Evolutionary conservation across 768 basidiomycete species (phyloP), one percentile per base, ranked within the genome.

Genomic region (Boletus barrowsii): DNA sequence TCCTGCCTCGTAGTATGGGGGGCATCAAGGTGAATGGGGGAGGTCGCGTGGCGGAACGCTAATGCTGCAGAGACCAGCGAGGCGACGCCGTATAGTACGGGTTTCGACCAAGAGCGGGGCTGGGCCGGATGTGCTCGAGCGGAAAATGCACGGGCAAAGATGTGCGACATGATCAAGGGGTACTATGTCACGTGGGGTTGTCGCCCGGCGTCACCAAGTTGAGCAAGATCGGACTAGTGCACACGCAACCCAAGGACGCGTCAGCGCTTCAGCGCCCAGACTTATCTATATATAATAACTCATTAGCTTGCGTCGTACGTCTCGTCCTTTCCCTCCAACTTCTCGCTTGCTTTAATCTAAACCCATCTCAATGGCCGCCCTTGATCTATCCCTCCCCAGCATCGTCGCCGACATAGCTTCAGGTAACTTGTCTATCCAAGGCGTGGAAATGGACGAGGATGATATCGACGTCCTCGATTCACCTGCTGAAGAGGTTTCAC

Each of bases 381-480:
- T 63, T 45, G 65, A 65, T 63, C 52, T 56, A 29, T 55, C 47
- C 18, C 2, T 54, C 18, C 57, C 62, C 32, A 65, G 62, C 53
- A 60, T 68, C 42, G 42, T 71, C 50, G 41, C 68, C 18, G 65
- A 69, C 48, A 32, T 68, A 37, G 54, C 50, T 39, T 60, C 60
- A 45, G 62, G 62, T 53, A 63, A 40, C 50, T 42, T 69, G 36
- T 59, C 68, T 10, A 53, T 62, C 18, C 55, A 58, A 47, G 58
- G 62, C 52, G 14, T 66, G 7, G 61, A 67, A 49, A 82, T 87
- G 83, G 84, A 86, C 40, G 82, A 84, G 47, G 84, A 84, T 61
- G 80, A 81, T 49, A 65, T 81, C 47, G 67, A 72, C 30, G 72
- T 76, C 37, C 70, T 75, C 37, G 76, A 76, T 50, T 75, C 76